Evolutionary conservation across 2,329 filamentous ascomycete species (phyloP).

Genomic region (Ophiocordyceps camponoti-saundersi): DNA sequence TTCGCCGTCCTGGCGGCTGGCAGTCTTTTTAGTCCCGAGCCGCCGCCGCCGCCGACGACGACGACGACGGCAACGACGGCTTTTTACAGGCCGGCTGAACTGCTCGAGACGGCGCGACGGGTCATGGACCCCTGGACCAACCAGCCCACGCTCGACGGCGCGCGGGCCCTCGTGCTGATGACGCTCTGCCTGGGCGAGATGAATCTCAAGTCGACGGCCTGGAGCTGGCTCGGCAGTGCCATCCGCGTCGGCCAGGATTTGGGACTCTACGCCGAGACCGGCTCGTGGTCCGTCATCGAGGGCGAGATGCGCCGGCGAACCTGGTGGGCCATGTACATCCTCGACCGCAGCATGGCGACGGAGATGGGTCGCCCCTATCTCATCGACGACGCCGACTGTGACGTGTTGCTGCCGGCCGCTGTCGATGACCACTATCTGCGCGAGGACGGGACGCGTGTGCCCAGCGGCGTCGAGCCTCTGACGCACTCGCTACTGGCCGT

Average conservation of each 20-base stretch:
- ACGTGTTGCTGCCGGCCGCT: constrained; percentile 61
- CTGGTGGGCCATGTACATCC: constrained; percentile 89
- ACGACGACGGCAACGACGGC: constrained; percentile 18
- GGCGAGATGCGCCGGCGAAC: constrained; percentile 72
- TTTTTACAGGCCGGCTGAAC: constrained; percentile 36
- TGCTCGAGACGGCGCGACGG: constrained; percentile 53
- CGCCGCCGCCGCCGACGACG: constrained; percentile 19
- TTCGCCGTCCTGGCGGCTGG: constrained; percentile 75
- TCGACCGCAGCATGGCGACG: constrained; percentile 66
- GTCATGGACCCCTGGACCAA: constrained; percentile 72
- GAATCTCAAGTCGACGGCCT: constrained; percentile 72
- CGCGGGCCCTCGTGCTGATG: constrained; percentile 52
- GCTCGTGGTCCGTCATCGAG: constrained; percentile 58
- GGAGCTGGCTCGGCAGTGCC: constrained; percentile 69
- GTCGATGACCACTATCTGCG: constrained; percentile 67
- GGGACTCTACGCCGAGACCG: constrained; percentile 60
- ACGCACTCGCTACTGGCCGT: constrained; percentile 61
- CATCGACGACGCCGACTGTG: constrained; percentile 80
- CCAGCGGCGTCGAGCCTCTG: constrained; percentile 33
- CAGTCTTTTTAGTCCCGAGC: constrained; percentile 48
- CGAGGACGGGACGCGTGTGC: constrained; percentile 35
- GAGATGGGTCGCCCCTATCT: constrained; percentile 67
- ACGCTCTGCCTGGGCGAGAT: constrained; percentile 71
- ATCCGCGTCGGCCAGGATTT: constrained; percentile 72
- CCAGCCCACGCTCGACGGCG: constrained; percentile 59